phyloP scores from a whole-genome alignment of 2,329 filamentous ascomycete genomes.

The Trichothecium sympodiale region DNA sequence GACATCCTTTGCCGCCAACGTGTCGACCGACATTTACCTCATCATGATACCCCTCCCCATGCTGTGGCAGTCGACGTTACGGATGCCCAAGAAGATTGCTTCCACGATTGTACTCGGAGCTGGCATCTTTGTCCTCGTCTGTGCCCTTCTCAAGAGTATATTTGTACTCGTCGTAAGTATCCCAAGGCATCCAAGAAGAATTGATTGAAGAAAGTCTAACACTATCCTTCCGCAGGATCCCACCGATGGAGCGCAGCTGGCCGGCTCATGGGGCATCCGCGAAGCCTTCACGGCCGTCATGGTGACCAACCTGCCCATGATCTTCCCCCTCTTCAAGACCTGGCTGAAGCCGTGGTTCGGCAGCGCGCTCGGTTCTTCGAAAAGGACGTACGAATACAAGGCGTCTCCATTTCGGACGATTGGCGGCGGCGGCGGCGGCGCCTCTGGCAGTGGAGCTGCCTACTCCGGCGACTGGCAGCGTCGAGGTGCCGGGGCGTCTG shows the following conservation, averaged over 20 bases:
- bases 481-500: neutral
- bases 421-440: constrained; percentile 1
- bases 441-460: neutral
- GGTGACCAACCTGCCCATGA: constrained; percentile 31
- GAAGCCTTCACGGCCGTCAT: constrained; percentile 33
- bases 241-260: constrained; percentile 26
- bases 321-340: constrained; percentile 32
- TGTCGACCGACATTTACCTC: constrained; percentile 46
- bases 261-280: constrained; percentile 29
- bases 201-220: neutral
- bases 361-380: constrained; percentile 3
- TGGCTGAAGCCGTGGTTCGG: constrained; percentile 16
- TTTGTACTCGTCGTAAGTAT: constrained; percentile 23
- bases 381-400: neutral
- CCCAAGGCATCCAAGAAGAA: too few species aligned
- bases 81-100: constrained; percentile 22
- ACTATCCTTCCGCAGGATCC: constrained; percentile 19
- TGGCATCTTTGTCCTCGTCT: constrained; percentile 27
- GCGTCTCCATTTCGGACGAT: neutral
- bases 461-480: constrained; percentile 1
- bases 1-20: constrained; percentile 39
- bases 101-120: constrained; percentile 24
- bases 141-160: constrained; percentile 23
- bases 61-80: constrained; percentile 26
- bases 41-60: constrained; percentile 47